Evolutionary conservation across 2,329 filamentous ascomycete species (phyloP).

Genomic region (Phaeoacremonium minimum): DNA sequence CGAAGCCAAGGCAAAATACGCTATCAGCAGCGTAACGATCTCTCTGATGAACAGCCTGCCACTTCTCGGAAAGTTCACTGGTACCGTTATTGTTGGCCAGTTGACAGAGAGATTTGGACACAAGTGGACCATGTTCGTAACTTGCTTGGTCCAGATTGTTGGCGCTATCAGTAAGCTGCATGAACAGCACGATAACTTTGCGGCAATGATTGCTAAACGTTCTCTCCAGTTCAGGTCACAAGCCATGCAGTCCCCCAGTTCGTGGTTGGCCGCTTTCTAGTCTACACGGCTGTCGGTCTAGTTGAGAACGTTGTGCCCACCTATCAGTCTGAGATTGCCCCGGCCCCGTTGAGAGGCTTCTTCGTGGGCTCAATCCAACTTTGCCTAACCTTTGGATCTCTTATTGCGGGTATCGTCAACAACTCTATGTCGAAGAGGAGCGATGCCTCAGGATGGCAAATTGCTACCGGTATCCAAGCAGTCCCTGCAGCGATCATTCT

Average conservation of each 20-base stretch:
- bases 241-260: conserved; percentile 5
- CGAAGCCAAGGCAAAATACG: background rate
- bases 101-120: conserved; percentile 4
- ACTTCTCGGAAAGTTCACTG: conserved; percentile 3
- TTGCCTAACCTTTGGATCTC: background rate
- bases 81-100: conserved; percentile 1
- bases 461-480: conserved; percentile 1
- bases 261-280: conserved; percentile 11
- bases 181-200: too few species aligned
- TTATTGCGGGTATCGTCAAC: conserved; percentile 1
- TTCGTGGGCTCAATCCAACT: conserved; percentile 1
- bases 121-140: conserved; percentile 4
- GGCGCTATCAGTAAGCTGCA: too few species aligned
- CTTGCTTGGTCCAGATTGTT: conserved; percentile 2
- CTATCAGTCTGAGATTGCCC: conserved; percentile 5
- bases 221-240: conserved; percentile 2
- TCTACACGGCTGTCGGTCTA: conserved; percentile 17
- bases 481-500: background rate
- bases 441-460: conserved; percentile 1
- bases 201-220: too few species aligned
- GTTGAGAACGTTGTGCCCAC: conserved; percentile 4
- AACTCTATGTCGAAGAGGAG: background rate
- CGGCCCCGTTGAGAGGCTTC: conserved; percentile 4
- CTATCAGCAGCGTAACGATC: conserved; percentile 1
- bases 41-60: conserved; percentile 4